Base-by-base conservation (phyloP, 345 rosid genomes). In the Melaleuca quinquenervia region DNA sequence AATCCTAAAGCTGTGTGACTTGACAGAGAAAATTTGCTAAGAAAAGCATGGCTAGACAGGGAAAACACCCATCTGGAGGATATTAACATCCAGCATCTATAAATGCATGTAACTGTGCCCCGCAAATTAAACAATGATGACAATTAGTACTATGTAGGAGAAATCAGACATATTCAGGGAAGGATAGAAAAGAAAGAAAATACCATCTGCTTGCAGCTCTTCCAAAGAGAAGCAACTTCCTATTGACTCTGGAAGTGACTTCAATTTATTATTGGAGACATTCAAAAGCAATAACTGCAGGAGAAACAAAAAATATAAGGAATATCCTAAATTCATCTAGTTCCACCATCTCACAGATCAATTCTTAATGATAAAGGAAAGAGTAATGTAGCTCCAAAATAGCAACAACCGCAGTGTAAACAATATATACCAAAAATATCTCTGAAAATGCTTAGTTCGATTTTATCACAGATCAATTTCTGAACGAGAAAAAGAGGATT, bases 181-280 rank as follows among this genome's bases (percentile, higher is more conserved):
- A 58, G 44, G 44, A 41, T 55, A 54, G 52, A 82, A 87, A 48
- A 48, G 11, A 20, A 85, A 22, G 62, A 84, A 86, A 88, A 85
- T 94, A 95, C 99, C 98, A 90, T 94, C 92, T 78, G 98, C 98
- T 87, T 93, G 96, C 82, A 97, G 60, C 91, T 96, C 99, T 94
- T 97, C 99, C 90, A 97, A 91, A 84, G 99, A 92, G 89, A 91
- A 93, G 91, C 98, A 97, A 89, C 96, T 96, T 87, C 99, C 99
- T 85, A 97, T 91, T 86, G 99, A 96, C 89, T 96, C 98, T n/a
- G 99, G 98, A 88, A 97, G 95, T 85, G 93, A 91, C 91, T 92
- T 97, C 90, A 97, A 88, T 89, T 94, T 93, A 92, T 97, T 96
- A 89, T 89, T 93, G 84, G 99, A 97, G 82, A 97, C 94, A 93